Conservation (phyloP, 164 flowering plant genomes). For the Pachysandra terminalis region DNA sequence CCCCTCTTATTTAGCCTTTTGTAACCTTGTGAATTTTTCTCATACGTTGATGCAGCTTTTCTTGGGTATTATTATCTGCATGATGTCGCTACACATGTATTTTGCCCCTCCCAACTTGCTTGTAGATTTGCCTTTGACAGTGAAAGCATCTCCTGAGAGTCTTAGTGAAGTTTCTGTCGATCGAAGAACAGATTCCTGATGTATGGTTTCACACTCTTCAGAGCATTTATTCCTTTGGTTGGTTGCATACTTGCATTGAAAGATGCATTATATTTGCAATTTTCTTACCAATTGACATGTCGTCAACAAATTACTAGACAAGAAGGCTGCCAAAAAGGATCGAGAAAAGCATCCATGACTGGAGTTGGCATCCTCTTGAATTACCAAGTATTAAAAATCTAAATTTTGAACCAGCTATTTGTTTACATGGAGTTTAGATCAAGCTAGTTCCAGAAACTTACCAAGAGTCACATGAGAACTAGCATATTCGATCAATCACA, state of each 20-base stretch:
- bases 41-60: conserved; percentile 64
- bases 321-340: neutral
- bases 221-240: conserved; percentile 1
- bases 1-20: neutral
- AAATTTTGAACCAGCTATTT: neutral
- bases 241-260: neutral
- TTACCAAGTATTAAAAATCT: neutral
- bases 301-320: neutral
- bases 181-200: conserved; percentile 40
- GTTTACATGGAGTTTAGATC: too few species aligned
- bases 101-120: conserved; percentile 85
- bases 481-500: too few species aligned
- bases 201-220: neutral
- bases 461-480: too few species aligned
- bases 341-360: neutral
- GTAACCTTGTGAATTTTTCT: neutral
- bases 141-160: conserved; percentile 38
- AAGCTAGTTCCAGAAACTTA: neutral
- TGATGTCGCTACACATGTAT: conserved; percentile 94
- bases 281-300: neutral
- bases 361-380: neutral
- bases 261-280: neutral
- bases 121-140: conserved; percentile 49
- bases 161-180: conserved; percentile 46
- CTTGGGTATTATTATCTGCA: conserved; percentile 87